Percentiles rank a stretch among this genome's conserved stretches.
Conservation (phyloP, 768 basidiomycete species). For the Trametes cubensis region DNA sequence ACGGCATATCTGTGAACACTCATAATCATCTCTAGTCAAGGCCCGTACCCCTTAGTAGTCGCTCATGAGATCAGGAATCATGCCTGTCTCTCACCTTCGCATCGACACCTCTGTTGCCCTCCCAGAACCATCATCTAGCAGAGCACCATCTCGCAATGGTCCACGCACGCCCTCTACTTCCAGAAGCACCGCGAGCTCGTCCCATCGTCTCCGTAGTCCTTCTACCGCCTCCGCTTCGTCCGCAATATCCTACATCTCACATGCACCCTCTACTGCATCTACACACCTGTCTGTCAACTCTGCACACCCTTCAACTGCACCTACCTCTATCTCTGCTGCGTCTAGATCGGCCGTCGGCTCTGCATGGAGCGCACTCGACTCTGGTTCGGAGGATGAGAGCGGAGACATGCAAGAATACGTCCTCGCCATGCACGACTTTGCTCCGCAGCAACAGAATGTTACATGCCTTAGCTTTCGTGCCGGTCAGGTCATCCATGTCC, state of each 20-base stretch:
- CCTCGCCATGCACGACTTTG: constrained; percentile 90
- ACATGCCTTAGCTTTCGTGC: constrained; percentile 89
- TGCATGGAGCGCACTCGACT: constrained; percentile 21
- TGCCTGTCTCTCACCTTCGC: constrained; percentile 34
- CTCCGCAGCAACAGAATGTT: constrained; percentile 66
- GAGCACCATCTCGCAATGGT: constrained; percentile 19
- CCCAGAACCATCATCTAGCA: constrained; percentile 27
- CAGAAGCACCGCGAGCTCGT: constrained; percentile 30
- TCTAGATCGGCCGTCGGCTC: constrained; percentile 5
- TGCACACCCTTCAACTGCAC: constrained; percentile 7
- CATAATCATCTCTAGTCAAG: not conserved
- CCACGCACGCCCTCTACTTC: constrained; percentile 14
- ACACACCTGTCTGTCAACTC: constrained; percentile 17
- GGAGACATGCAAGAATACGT: constrained; percentile 63
- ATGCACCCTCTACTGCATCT: constrained; percentile 23
- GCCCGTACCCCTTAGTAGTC: not conserved
- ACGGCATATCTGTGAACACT: not conserved
- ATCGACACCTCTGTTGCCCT: constrained; percentile 38
- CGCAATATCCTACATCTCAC: constrained; percentile 26
- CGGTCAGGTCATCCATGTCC: constrained; percentile 90
- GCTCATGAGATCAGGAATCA: constrained; percentile 9
- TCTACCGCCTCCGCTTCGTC: constrained; percentile 33
- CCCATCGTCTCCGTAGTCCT: constrained; percentile 29
- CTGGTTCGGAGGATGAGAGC: constrained; percentile 23
- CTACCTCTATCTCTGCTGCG: constrained; percentile 13